Evolutionary conservation across 2,329 filamentous ascomycete species (phyloP).

Genomic region (Cladosporium sp.): DNA sequence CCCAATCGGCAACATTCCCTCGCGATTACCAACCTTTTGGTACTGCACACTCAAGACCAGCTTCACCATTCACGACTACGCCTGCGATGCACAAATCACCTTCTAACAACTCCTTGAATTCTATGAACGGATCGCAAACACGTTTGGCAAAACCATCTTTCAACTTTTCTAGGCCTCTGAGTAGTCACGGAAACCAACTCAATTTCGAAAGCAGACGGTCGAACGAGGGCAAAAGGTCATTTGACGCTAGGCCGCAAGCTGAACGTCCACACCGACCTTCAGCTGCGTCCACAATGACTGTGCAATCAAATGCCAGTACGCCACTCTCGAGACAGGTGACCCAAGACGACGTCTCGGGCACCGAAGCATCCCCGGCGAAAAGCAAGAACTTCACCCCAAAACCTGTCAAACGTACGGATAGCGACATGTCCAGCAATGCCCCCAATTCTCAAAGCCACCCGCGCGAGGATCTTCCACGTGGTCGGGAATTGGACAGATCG

Average conservation of each 20-base stretch:
- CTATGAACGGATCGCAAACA: constrained; percentile 49
- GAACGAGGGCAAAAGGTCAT: constrained; percentile 20
- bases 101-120: constrained; percentile 79
- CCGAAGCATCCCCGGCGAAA: neutral
- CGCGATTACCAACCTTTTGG: constrained; percentile 76
- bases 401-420: constrained; percentile 12
- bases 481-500: constrained; percentile 69
- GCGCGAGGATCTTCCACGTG: constrained; percentile 60
- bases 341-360: constrained; percentile 25
- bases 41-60: constrained; percentile 57
- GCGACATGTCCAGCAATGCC: constrained; percentile 4
- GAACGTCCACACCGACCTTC: constrained; percentile 17
- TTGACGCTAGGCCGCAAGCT: constrained; percentile 21
- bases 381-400: constrained; percentile 14
- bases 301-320: constrained; percentile 17
- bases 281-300: constrained; percentile 23
- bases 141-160: constrained; percentile 69
- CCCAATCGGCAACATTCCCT: constrained; percentile 58
- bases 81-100: constrained; percentile 70
- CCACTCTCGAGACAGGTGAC: constrained; percentile 37
- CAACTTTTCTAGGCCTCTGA: constrained; percentile 92
- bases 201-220: constrained; percentile 32
- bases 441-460: neutral
- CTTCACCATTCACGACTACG: constrained; percentile 57
- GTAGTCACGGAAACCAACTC: constrained; percentile 52